These are phyloP conservation scores for Diaporthe sp. DNA, from an alignment of 2,329 filamentous ascomycete genomes.

Conservation along the genomic window DNA sequence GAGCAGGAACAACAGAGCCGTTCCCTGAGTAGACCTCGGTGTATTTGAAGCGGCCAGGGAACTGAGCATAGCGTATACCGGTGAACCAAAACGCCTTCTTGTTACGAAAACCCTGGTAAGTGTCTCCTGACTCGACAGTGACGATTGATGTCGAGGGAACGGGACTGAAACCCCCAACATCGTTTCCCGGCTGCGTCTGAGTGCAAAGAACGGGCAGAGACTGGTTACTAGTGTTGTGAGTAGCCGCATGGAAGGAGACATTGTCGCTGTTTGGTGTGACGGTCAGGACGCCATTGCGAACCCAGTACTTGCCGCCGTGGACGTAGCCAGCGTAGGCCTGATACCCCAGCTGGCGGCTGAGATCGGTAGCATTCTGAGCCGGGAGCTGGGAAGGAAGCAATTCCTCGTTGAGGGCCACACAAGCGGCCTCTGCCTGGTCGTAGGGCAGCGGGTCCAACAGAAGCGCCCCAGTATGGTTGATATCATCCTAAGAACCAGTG, in stretches of 20 bases:
- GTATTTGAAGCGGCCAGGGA: background rate
- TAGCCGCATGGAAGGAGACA: background rate
- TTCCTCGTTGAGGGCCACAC: background rate
- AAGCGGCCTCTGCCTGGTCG: constrained; percentile 5
- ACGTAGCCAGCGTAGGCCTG: background rate
- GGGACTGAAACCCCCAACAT: background rate
- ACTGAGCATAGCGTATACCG: background rate
- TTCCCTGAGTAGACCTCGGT: background rate
- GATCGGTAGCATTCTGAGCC: background rate
- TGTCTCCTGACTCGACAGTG: background rate
- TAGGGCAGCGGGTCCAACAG: constrained; percentile 8
- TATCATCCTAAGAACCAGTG: background rate
- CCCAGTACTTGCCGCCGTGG: constrained; percentile 5
- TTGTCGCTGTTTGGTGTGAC: background rate
- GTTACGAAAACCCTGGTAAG: constrained; percentile 11
- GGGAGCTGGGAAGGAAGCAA: constrained; percentile 5
- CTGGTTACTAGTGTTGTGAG: background rate
- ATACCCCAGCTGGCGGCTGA: background rate
- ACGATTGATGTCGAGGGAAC: background rate
- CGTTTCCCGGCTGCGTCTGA: background rate
- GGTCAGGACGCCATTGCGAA: background rate
- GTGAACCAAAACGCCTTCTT: constrained; percentile 6
- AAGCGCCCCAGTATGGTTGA: constrained; percentile 12
- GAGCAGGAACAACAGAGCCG: constrained; percentile 1
- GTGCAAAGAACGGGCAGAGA: constrained; percentile 19